Evolutionary conservation across 1,284 basidiomycete genomes (phyloP).

Genomic region (Apiotrichum gracile): DNA sequence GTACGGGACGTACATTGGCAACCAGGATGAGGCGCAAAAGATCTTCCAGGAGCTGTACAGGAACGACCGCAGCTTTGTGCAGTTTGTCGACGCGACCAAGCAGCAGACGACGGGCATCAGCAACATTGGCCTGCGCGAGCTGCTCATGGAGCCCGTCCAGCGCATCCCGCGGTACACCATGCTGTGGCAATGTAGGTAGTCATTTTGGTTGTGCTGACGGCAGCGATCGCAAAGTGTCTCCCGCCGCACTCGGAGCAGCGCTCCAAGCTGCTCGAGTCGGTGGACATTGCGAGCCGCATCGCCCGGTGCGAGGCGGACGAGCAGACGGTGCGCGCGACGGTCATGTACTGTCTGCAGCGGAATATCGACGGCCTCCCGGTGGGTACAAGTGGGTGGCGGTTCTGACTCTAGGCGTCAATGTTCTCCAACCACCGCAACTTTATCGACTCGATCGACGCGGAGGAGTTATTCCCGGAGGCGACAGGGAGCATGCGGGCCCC

Average conservation of each 20-base stretch:
- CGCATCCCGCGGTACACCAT: constrained; percentile 93
- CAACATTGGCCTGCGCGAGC: constrained; percentile 84
- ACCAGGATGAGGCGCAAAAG: constrained; percentile 85
- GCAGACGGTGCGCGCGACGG: constrained; percentile 78
- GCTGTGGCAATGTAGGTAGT: constrained; percentile 62
- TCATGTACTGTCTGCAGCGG: constrained; percentile 77
- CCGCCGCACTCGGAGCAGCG: constrained; percentile 67
- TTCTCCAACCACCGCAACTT: constrained; percentile 81
- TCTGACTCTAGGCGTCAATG: constrained; percentile 55
- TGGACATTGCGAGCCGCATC: constrained; percentile 81
- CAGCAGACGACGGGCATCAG: constrained; percentile 73
- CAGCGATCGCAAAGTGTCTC: constrained; percentile 79
- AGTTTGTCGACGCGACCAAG: constrained; percentile 82
- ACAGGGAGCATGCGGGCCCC: constrained; percentile 34
- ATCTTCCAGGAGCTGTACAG: constrained; percentile 79
- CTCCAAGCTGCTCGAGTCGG: constrained; percentile 75
- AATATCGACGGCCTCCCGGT: constrained; percentile 85
- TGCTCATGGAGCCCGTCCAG: constrained; percentile 99
- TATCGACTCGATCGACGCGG: constrained; percentile 89
- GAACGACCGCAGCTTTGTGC: constrained; percentile 67
- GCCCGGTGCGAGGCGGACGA: constrained; percentile 89
- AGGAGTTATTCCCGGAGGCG: constrained; percentile 63
- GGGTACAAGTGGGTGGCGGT: constrained; percentile 18
- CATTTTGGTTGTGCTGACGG: background rate
- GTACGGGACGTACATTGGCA: constrained; percentile 84